Conservation (phyloP, 2,329 filamentous ascomycete genomes). For the Scytalidium sp. region DNA sequence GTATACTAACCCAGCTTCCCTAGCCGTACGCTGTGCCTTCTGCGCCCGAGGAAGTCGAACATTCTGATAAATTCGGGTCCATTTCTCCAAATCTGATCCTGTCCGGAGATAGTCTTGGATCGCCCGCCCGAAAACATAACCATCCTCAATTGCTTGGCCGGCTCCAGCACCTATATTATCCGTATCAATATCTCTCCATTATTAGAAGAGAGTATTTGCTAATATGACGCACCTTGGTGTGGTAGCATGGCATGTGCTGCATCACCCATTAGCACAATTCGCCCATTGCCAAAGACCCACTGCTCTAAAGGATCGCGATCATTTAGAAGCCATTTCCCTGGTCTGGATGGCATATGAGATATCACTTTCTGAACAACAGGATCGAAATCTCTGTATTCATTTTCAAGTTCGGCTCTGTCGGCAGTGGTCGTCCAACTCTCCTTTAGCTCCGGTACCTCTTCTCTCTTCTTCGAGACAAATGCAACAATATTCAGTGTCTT, state of each 20-base stretch:
- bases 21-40: conserved; percentile 26
- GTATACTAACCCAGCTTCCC: conserved; percentile 30
- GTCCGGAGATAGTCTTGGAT: not conserved
- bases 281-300: conserved; percentile 3
- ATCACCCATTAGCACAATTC: conserved; percentile 7
- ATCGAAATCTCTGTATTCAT: conserved; percentile 1
- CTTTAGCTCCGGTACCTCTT: conserved; percentile 18
- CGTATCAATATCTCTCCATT: not conserved
- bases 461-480: conserved; percentile 21
- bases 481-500: conserved; percentile 34
- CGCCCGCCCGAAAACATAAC: not conserved
- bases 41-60: conserved; percentile 26
- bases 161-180: not conserved
- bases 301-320: conserved; percentile 2
- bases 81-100: not conserved
- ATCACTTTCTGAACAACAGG: not conserved
- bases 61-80: not conserved
- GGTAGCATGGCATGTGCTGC: conserved; percentile 9
- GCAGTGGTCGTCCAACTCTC: conserved; percentile 33
- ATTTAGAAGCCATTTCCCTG: conserved; percentile 2
- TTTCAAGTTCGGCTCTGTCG: conserved; percentile 12
- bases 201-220: not conserved
- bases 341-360: not conserved
- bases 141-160: not conserved
- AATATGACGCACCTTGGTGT: not conserved